These are phyloP conservation scores for Eucalyptus viminalis DNA, from an alignment of 345 rosid genomes.

Conservation along the genomic window DNA sequence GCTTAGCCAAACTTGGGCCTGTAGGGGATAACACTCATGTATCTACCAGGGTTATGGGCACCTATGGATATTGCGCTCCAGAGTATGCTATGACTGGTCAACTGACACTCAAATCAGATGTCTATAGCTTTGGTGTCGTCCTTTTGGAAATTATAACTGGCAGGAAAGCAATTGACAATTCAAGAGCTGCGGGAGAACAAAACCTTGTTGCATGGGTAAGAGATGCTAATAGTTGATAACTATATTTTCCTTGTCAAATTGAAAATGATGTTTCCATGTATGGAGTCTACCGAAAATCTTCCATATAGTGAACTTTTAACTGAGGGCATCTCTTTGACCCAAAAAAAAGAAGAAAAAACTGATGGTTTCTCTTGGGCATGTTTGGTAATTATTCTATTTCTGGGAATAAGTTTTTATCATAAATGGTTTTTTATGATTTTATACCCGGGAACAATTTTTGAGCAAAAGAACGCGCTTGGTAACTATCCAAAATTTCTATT, in stretches of 20 bases:
- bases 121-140: slow-evolving; percentile 83
- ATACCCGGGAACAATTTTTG: rapidly evolving
- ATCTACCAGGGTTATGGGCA: slow-evolving; percentile 92
- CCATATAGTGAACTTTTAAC: not conserved
- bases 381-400: no score
- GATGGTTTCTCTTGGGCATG: no score
- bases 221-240: not conserved
- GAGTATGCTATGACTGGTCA: slow-evolving; percentile 96
- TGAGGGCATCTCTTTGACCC: not conserved
- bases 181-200: slow-evolving; percentile 61
- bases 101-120: slow-evolving; percentile 76
- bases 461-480: no score
- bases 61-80: slow-evolving; percentile 89
- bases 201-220: slow-evolving; percentile 89
- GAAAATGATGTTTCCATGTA: not conserved
- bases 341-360: no score
- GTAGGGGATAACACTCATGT: slow-evolving; percentile 89
- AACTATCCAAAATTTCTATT: no score
- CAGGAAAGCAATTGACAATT: slow-evolving; percentile 70
- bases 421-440: no score
- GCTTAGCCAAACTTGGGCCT: slow-evolving; percentile 88
- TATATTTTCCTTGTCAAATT: not conserved
- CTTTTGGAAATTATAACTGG: slow-evolving; percentile 87
- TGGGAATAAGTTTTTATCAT: no score
- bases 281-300: not conserved